Base-by-base conservation (phyloP, 2,329 filamentous ascomycete species). In the Microsporum canis region DNA sequence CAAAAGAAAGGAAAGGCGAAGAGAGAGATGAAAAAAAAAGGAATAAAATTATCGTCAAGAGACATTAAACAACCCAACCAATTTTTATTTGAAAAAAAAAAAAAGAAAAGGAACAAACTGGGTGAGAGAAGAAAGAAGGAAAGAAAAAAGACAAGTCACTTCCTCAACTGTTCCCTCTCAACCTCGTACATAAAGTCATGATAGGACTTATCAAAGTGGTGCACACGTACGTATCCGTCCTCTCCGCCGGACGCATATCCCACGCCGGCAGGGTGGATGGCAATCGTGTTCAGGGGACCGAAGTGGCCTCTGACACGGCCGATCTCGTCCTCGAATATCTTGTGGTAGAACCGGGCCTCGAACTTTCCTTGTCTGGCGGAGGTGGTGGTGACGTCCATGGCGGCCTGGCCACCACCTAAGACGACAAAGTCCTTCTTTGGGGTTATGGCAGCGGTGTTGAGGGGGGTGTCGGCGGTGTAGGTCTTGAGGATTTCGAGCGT, bases 121-220 rank as follows among this genome's bases (percentile, higher is more conserved):
- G 14, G 27, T 3, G 29, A 33, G 8, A 34, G 14, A 53, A 34
- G n/a, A 34, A 38, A 31, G 14, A 53, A 34, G 31, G 17, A 23
- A 29, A 5, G 17, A 60, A 41, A 58, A 45, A 34, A 51, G 3
- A 23, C n/a, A 17, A 8, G 12, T 66, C 60, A 66, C 69, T 73
- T 76, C 69, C 78, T 73, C 70, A 78, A 66, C 71, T 78, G 75
- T 80, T 96, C 91, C 76, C 91, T 83, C 85, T 99, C 94, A 64
- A 97, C 94, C 82, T 99, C 94, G 77, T 96, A 99, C 81, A 88
- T 84, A 80, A 99, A 99, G 77, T 99, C 94, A 76, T 94, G 97
- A 82, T 96, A 99, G 65, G 88, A 84, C 82, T 95, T 95, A 80
- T 99, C 94, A 78, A 99, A 99, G 78, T 96, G 90, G 79, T 99